Evolutionary conservation across 108 stramenopile species (phyloP).

Genomic region (Licmophora abbreviata): DNA sequence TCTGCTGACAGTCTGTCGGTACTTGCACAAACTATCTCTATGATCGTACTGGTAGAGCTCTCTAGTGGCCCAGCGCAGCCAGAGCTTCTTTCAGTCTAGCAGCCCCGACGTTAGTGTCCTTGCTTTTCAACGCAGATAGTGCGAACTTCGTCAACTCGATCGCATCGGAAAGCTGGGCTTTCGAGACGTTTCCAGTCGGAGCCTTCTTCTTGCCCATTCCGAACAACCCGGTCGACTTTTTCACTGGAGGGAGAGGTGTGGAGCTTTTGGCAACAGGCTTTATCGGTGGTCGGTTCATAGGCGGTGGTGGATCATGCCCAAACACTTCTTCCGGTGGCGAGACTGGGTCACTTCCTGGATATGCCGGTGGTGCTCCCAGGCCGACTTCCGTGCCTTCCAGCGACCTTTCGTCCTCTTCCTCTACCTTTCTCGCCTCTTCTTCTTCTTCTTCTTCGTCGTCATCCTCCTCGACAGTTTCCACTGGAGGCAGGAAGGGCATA

Average conservation of each 20-base stretch:
- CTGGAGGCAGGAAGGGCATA: constrained; percentile 2
- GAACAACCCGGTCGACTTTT: constrained; percentile 22
- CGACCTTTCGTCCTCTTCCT: constrained; percentile 27
- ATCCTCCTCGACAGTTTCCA: constrained; percentile 3
- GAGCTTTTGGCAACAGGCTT: constrained; percentile 27
- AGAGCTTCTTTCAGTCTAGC: constrained; percentile 74
- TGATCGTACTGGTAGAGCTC: background rate
- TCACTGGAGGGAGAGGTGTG: constrained; percentile 12
- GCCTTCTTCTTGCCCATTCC: constrained; percentile 19
- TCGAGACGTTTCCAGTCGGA: constrained; percentile 32
- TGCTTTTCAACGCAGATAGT: constrained; percentile 67
- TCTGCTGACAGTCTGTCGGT: too few species aligned
- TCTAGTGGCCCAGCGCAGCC: constrained; percentile 23
- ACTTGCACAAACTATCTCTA: too few species aligned
- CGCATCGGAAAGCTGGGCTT: constrained; percentile 65
- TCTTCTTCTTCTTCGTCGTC: constrained; percentile 23
- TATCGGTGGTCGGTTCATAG: constrained; percentile 13
- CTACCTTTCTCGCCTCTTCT: too few species aligned
- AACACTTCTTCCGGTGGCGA: constrained; percentile 14
- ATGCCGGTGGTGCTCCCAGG: constrained; percentile 35
- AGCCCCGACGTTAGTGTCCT: constrained; percentile 64
- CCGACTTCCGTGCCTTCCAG: constrained; percentile 15
- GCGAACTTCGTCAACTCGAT: constrained; percentile 77
- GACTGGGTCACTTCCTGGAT: constrained; percentile 9
- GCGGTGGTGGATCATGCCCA: constrained; percentile 19